phyloP scores from a whole-genome alignment of 768 basidiomycete species.

The Leucogyrophana mollusca region DNA sequence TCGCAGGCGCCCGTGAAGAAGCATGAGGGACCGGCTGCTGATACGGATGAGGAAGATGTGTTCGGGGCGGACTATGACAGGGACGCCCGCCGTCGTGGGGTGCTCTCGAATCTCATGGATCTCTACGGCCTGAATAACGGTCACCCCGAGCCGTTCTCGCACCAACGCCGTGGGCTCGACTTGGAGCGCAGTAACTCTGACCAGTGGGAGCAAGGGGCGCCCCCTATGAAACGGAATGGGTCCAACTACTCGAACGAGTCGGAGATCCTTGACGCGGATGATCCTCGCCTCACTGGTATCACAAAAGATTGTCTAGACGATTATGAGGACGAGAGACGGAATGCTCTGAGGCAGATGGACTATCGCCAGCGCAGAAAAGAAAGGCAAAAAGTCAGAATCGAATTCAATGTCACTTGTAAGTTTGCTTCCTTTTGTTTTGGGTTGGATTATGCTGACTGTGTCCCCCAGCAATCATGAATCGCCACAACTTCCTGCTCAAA shows the following conservation, averaged over 20 bases:
- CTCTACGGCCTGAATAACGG: constrained; percentile 19
- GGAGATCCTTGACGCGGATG: constrained; percentile 66
- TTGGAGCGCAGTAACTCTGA: too few species aligned
- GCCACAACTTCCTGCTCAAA: constrained; percentile 85
- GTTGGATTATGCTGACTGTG: neutral
- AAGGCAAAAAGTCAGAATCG: constrained; percentile 61
- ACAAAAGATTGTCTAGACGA: constrained; percentile 51
- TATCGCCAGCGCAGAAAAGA: constrained; percentile 68
- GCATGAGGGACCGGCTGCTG: constrained; percentile 14
- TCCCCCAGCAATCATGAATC: constrained; percentile 65
- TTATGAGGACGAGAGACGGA: constrained; percentile 60
- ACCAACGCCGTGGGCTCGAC: constrained; percentile 1
- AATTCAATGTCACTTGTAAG: constrained; percentile 74
- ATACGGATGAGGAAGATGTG: constrained; percentile 10
- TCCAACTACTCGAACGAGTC: constrained; percentile 49
- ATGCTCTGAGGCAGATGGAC: constrained; percentile 60
- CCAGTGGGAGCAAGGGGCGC: constrained; percentile 9
- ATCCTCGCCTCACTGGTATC: constrained; percentile 65
- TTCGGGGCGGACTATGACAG: constrained; percentile 18
- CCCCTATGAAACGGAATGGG: constrained; percentile 31
- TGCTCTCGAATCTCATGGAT: constrained; percentile 29
- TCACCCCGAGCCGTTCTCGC: neutral
- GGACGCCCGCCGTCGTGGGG: constrained; percentile 23
- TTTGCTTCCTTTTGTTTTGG: constrained; percentile 12
- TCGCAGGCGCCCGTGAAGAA: constrained; percentile 14